These are phyloP conservation scores for Boletus rubropictus DNA, from an alignment of 768 basidiomycete species.

Conservation along the genomic window DNA sequence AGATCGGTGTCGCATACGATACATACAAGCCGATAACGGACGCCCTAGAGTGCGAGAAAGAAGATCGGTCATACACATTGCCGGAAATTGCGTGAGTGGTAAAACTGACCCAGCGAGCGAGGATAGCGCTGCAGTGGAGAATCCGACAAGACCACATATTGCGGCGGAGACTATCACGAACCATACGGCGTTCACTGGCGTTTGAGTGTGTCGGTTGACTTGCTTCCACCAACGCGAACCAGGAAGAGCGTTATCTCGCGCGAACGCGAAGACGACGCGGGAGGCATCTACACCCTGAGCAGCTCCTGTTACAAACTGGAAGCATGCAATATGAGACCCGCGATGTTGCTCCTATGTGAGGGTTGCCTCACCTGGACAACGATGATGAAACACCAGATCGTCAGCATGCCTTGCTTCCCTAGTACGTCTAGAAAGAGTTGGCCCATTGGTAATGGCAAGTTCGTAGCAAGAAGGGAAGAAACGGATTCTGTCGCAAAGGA, in stretches of 20 bases:
- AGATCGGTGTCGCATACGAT: slow-evolving; percentile 59
- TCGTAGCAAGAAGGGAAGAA: slow-evolving; percentile 40
- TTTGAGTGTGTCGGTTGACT: slow-evolving; percentile 54
- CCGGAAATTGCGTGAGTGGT: fast-evolving
- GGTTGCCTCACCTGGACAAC: slow-evolving; percentile 45
- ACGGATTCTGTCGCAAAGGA: slow-evolving; percentile 61
- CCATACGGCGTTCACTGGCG: slow-evolving; percentile 74
- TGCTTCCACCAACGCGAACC: slow-evolving; percentile 67
- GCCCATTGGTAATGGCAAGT: slow-evolving; percentile 63
- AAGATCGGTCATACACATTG: neutral
- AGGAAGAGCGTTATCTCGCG: slow-evolving; percentile 67
- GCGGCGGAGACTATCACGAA: slow-evolving; percentile 52
- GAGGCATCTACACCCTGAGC: slow-evolving; percentile 73
- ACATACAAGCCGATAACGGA: slow-evolving; percentile 69
- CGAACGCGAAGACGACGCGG: slow-evolving; percentile 70
- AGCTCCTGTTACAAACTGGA: slow-evolving; percentile 64
- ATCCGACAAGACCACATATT: slow-evolving; percentile 59
- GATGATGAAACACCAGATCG: slow-evolving; percentile 66
- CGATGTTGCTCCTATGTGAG: no score
- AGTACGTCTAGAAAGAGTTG: slow-evolving; percentile 61
- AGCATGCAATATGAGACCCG: neutral
- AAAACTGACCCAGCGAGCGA: slow-evolving; percentile 59
- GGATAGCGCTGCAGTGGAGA: slow-evolving; percentile 55
- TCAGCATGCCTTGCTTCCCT: slow-evolving; percentile 66
- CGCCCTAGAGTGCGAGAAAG: slow-evolving; percentile 37